Evolutionary conservation across 2,329 filamentous ascomycete genomes (phyloP), one percentile per base, ranked within the genome.

Genomic region (Aspergillus oerlinghausenensis): DNA sequence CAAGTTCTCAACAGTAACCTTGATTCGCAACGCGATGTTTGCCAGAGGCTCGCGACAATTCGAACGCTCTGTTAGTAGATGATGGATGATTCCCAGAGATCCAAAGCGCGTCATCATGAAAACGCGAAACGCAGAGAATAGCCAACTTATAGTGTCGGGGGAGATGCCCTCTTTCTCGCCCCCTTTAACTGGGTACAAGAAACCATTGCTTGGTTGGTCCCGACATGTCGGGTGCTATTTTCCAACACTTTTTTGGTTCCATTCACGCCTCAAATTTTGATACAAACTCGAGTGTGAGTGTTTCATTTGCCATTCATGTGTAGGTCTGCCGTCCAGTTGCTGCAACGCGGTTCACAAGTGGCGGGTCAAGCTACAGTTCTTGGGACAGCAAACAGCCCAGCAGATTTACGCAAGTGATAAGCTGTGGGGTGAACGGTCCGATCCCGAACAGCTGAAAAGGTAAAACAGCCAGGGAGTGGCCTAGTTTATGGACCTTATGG

Each of bases 311-410:
- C 48, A 49, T 59, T 21, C 38, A 54, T 11, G 50, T 45, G 45
- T 49, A 40, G 38, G 49, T 57, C 58, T 64, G 61, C 60, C 57
- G 59, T 54, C 55, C 55, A 60, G 52, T 54, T 54, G 54, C 54
- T 60, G 61, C 57, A 58, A 66, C 53, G 66, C 63, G 64, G 61
- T 67, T 69, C 59, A 60, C 53, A 65, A 70, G 63, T 68, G 63
- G 67, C 62, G 67, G 63, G 64, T 64, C 65, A 60, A 50, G 51
- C 63, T 68, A 65, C 67, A 65, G 65, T 58, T 58, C 51, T 54
- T 57, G 64, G 59, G 60, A 57, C 21, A 47, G 63, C 64, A 63
- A 63, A 66, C 64, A 62, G 64, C 65, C 63, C 60, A 58, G 61
- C 51, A 58, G 55, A 14, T 40, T 52, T 50, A 59, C 50, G 53